phyloP scores from a whole-genome alignment of 768 basidiomycete species.

The Leucocoprinus sp. region DNA sequence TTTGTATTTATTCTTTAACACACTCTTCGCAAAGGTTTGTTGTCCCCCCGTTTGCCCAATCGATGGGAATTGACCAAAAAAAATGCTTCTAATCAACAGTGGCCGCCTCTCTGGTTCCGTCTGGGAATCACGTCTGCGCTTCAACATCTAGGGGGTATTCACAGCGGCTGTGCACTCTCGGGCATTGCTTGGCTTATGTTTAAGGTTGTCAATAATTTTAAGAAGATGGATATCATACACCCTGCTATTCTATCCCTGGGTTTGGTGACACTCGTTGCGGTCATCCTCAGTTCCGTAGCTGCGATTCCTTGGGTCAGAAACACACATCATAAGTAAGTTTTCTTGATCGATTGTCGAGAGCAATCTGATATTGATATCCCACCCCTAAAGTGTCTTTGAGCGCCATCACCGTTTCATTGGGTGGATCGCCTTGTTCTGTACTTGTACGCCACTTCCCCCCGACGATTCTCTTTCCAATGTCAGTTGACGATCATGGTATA shows the following conservation, averaged over 20 bases:
- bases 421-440: conserved; percentile 53
- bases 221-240: conserved; percentile 37
- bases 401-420: conserved; percentile 75
- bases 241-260: conserved; percentile 55
- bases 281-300: conserved; percentile 52
- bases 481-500: conserved; percentile 13
- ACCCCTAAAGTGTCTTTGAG: conserved; percentile 55
- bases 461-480: not conserved
- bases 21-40: conserved; percentile 58
- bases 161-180: conserved; percentile 66
- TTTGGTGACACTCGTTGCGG: conserved; percentile 45
- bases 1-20: conserved; percentile 60
- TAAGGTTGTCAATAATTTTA: conserved; percentile 52
- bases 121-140: conserved; percentile 67
- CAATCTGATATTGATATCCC: not conserved
- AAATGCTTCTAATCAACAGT: conserved; percentile 29
- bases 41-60: not conserved
- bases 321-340: conserved; percentile 65
- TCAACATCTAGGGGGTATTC: conserved; percentile 77
- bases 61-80: not conserved
- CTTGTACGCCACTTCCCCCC: conserved; percentile 30
- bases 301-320: conserved; percentile 79
- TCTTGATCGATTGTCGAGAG: not conserved
- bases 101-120: conserved; percentile 67
- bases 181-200: conserved; percentile 64